Conservation (phyloP, 495 filamentous ascomycete genomes). For the Achaetomiella virescens region DNA sequence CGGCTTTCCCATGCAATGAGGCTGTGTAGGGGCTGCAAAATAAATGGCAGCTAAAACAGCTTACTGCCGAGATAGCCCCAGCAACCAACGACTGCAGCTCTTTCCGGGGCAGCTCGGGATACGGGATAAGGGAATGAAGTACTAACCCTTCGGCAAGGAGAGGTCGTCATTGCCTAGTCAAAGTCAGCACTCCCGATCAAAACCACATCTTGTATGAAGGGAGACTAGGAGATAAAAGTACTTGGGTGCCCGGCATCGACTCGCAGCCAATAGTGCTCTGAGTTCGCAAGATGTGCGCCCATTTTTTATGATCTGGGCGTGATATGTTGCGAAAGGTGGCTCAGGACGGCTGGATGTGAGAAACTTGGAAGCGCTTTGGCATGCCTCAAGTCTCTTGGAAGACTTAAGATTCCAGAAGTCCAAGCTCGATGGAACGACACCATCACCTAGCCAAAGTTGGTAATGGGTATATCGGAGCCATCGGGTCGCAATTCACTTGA, state of each 20-base stretch:
- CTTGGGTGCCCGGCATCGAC: neutral
- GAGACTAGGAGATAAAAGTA: neutral
- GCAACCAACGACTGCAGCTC: neutral
- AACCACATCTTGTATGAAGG: neutral
- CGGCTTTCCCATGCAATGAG: neutral
- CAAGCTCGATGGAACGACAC: neutral
- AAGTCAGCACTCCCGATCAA: constrained; percentile 21
- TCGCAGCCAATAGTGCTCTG: constrained; percentile 7
- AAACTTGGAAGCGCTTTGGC: no score
- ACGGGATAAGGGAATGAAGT: neutral
- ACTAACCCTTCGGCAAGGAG: constrained; percentile 84
- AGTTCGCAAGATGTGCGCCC: neutral
- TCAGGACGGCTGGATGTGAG: neutral
- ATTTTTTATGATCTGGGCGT: neutral
- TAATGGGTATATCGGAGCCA: neutral
- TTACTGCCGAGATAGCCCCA: constrained; percentile 3
- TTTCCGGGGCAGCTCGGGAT: neutral
- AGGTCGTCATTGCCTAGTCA: constrained; percentile 76
- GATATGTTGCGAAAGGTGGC: neutral
- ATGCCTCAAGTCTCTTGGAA: no score
- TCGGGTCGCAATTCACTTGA: neutral
- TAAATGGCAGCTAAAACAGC: neutral
- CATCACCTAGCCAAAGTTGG: neutral
- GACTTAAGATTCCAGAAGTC: neutral
- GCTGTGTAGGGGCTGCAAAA: neutral